Base-by-base conservation (phyloP, 2,329 filamentous ascomycete genomes). In the Alternaria consortialis region DNA sequence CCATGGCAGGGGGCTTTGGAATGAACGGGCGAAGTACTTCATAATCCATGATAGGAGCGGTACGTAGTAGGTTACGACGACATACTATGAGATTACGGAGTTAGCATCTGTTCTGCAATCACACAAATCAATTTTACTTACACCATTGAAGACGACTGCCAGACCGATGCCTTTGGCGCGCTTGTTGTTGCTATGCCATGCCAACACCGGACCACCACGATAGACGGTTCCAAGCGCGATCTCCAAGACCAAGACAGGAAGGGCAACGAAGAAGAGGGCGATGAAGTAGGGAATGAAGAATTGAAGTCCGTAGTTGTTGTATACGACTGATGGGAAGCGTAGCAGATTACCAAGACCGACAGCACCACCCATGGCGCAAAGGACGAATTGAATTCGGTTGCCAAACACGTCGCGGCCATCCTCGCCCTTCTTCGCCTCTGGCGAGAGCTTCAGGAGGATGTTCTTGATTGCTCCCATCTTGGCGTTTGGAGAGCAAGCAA, bases 291-390 rank as follows among this genome's bases (percentile, higher is more conserved):
- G 65, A 2, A 65, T 59, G 48, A 65, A 68, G 56, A 57, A 68
- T 40, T 69, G 63, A 2, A 69, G 50, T 4, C 65, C 62, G 34
- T 68, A 59, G 39, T 69, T 69, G 53, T 71, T 68, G 53, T 66
- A 68, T 7, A 65, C 63, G 0, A 63, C 57, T 0, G 61, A 63
- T 15, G 66, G 68, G 36, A 63, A 69, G 20, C 66, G 63, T 7
- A 68, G 43, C 13, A 69, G 46, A 48, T 69, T 67, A 7, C 66
- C 64, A 20, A 65, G 56, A 12, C 66, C 66, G 32, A 64, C 59
- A 27, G 58, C 60, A 34, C 66, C 66, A 17, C 64, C 58, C 65
- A 61, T 27, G 61, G 62, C 25, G 56, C 63, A 56, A n/a, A 68
- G 65, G 2, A 64, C 58, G 47, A 68, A 68, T 3, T 56, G 53